Conservation (phyloP, 1,139 yeast genomes). For the Pichia sp. region DNA sequence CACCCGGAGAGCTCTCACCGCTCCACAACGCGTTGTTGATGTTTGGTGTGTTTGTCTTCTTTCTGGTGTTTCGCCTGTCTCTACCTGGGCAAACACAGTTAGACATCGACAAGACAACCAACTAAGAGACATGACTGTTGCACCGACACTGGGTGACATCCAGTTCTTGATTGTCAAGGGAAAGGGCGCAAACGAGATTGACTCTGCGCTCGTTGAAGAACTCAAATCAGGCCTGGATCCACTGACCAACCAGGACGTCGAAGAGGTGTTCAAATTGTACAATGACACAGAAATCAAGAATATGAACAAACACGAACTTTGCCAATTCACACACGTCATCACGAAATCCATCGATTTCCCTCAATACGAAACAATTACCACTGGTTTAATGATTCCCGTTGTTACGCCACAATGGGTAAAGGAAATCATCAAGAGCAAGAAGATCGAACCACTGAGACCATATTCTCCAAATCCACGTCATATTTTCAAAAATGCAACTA, state of each 20-base stretch:
- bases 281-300: constrained; percentile 18
- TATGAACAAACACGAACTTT: constrained; percentile 22
- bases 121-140: neutral
- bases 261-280: constrained; percentile 8
- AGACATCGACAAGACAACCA: too few relatives aligned
- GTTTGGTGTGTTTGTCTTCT: too few relatives aligned
- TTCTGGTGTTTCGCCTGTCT: too few relatives aligned
- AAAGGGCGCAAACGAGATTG: neutral
- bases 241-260: neutral
- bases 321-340: constrained; percentile 51
- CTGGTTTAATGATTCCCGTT: constrained; percentile 62
- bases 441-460: constrained; percentile 47
- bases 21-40: too few relatives aligned
- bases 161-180: constrained; percentile 7
- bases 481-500: constrained; percentile 58
- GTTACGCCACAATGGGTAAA: constrained; percentile 65
- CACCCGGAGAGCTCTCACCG: too few relatives aligned
- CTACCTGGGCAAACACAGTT: too few relatives aligned
- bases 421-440: constrained; percentile 44
- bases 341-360: constrained; percentile 54
- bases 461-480: constrained; percentile 71
- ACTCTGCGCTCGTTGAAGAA: neutral
- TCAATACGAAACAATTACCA: constrained; percentile 47
- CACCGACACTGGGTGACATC: constrained; percentile 8
- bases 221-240: constrained; percentile 8